Base-by-base conservation (phyloP, 306 rosid genomes). In the Lathyrus sativus region DNA sequence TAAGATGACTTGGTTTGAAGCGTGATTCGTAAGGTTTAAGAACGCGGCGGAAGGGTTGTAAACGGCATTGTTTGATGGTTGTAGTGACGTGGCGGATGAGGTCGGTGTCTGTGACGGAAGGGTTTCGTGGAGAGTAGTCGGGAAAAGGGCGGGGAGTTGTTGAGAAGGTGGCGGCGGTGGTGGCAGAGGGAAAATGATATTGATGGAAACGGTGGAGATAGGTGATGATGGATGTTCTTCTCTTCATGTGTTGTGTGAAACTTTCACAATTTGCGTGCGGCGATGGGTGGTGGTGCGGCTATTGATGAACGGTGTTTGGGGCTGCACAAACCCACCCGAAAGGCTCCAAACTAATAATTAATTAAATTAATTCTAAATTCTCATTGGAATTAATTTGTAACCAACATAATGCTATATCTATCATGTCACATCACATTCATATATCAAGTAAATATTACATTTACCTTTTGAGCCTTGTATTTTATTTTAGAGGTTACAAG, bases 111-210 rank as follows among this genome's bases (percentile, higher is more conserved):
- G 66, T 72, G 48, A 87, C 74, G 56, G 86, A 69, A 35, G 89
- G 87, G 49, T 78, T 91, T 54, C 83, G 84, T 0, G 89, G 96
- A 18, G 97, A 86, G 80, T 86, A 91, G 69, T 88, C 91, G 44
- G 97, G 97, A 65, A 91, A 91, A 15, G 93, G 91, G 69, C 97
- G 84, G 33, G 76, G 56, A 74, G 56, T 74, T 44, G 81, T 68
- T 65, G 86, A 76, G 49, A 65, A 38, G 44, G 33, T 69, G 22
- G 49, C 63, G 66, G 42, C 82, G 44, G 57, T 38, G 59, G 33
- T 2, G 31, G 26, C 12, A 18, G 28, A 38, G 46, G 10, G 26
- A 33, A 22, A 4, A 5, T 9, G 29, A 11, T 18, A 1, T 5
- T 10, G 72, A 22, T 18, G 82, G 18, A 70, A 78, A 49, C 53